Base-by-base conservation (phyloP, 257 asterid species). In the Solanum medicagineum region DNA sequence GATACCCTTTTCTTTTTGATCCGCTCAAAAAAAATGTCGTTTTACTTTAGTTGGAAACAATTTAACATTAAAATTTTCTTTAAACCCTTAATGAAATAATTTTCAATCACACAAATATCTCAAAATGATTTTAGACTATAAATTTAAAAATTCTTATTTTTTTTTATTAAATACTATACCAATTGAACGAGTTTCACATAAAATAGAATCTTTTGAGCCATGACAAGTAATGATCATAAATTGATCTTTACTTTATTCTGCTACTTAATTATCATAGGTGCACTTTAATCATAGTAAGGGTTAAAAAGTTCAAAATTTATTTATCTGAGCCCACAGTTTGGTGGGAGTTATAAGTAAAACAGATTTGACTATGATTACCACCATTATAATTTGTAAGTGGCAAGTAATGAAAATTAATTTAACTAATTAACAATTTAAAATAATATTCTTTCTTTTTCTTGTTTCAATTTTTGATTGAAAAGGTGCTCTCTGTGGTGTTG, bases 401-500 rank as follows among this genome's bases (percentile, higher is more conserved):
- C 40, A 45, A 75, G 20, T 8, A 14, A 49, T 47, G 42, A 75
- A 22, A 53, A 49, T 49, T 75, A 13, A 26, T 75, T 75, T 22
- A 47, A 74, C 40, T 47, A 47, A 22, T 22, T 5, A 13, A 45
- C 11, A 11, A 73, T 74, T 14, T 8, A 22, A 75, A 49, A 14
- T n/a, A 44, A 49, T 74, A 16, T 7, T 74, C 47, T 74, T 1
- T 74, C 12, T 74, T n/a, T 75, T 75, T 74, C 22, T 74, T 81
- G 24, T 71, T 11, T 42, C 68, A 16, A 40, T 12, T 83, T 65
- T 77, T 68, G 65, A 40, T 44, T 82, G 49, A 17, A 59, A 89
- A 95, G 97, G 94, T 88, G 47, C 54, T 93, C 9, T 81, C 96
- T 2, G 93, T 93, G 90, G 73, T 94, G 19, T 92, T 93, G 81